A percentile compares a stretch with the other conserved stretches of the same genome.
phyloP scores from a whole-genome alignment of 192 early-diverging fungal genomes.

The Jimgerdemannia lactiflua region DNA sequence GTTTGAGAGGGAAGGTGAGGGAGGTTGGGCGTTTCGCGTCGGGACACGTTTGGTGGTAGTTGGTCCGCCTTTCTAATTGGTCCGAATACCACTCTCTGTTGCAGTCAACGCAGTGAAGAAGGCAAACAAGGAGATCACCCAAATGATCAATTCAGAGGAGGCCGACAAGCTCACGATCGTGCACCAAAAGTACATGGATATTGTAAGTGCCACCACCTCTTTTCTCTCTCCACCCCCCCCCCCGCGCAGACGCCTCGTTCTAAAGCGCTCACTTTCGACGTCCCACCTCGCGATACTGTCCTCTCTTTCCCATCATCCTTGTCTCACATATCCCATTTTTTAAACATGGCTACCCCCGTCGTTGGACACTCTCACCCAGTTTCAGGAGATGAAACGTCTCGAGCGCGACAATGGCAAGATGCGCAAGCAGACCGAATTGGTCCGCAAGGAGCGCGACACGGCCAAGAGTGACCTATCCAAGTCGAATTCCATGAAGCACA shows the following conservation, averaged over 20 bases:
- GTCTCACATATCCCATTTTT: too few species aligned
- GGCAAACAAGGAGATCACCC: conserved; percentile 49
- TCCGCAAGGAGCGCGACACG: conserved; percentile 50
- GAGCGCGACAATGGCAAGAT: conserved; percentile 47
- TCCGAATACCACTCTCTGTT: conserved; percentile 1
- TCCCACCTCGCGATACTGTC: too few species aligned
- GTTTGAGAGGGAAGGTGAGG: background rate
- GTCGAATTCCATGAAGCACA: conserved; percentile 38
- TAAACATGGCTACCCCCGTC: too few species aligned
- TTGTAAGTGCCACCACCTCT: conserved; percentile 34
- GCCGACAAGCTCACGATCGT: conserved; percentile 45
- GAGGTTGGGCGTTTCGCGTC: background rate
- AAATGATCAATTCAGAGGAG: conserved; percentile 44
- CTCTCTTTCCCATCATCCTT: too few species aligned
- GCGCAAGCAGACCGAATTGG: conserved; percentile 42
- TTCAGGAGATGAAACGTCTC: conserved; percentile 55
- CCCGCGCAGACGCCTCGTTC: too few species aligned
- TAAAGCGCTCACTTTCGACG: too few species aligned
- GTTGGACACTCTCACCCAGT: conserved; percentile 39
- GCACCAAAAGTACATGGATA: conserved; percentile 54
- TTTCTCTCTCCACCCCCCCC: too few species aligned
- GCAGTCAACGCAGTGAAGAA: conserved; percentile 59
- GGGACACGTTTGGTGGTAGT: background rate
- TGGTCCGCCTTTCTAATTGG: too few species aligned
- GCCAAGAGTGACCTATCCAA: conserved; percentile 29